Evolutionary conservation across 2,329 filamentous ascomycete species (phyloP), one percentile per base, ranked within the genome.

Genomic region (Clonostachys chloroleuca): DNA sequence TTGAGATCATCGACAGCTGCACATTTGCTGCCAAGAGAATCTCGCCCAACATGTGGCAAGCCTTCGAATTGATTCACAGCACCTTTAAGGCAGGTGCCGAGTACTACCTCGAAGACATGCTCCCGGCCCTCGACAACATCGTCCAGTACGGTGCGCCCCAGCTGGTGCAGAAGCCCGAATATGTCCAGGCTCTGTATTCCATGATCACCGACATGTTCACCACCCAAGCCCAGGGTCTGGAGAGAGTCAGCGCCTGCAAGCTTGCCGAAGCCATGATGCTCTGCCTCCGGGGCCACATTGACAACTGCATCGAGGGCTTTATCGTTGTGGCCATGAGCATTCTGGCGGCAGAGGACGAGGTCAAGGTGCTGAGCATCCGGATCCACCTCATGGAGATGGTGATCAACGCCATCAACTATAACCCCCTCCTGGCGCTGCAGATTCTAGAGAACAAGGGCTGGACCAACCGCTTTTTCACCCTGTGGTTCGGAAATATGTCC

Each of bases 381-480:
- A 92, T 97, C 47, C 92, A 99, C 65, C 73, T 99, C 41, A 95
- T 99, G 88, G 94, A 99, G 72, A 95, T 99, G 84, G 84, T 99
- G 49, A 96, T 99, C 75, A 97, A 97, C 68, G 84, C 89, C 47
- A 91, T 97, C 59, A 95, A 97, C 77, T 99, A 99, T 77, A 96
- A 96, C 72, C 92, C 94, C 2, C 70, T 86, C 41, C 77, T 96
- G 50, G 81, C 91, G 20, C 79, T 99, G 18, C 86, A 91, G 52
- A 83, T 96, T 36, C 79, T 99, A n/a, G 94, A 99, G 71, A 72
- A 78, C 46, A 92, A 95, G 60, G 86, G 83, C 51, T 96, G 92
- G 92, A 97, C 94, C 7, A 97, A 97, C 71, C 95, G 95, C 63
- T 99, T 99, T 73, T 99, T 99, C 75, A 96, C 89, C 68, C 74